phyloP scores from a whole-genome alignment of 306 rosid genomes.

The Lupinus albus region DNA sequence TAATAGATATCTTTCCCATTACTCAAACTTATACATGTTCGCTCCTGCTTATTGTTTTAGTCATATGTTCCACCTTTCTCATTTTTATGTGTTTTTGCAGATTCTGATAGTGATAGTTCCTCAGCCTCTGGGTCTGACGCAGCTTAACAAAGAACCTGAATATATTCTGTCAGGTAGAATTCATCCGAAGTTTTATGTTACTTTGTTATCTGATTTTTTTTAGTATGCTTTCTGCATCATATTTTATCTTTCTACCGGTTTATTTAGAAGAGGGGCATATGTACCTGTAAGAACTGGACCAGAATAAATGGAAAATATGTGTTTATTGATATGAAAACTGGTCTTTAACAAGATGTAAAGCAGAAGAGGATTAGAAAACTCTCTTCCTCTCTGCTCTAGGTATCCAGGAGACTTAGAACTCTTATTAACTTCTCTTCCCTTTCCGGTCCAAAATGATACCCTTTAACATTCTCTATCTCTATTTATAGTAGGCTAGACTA shows the following conservation, averaged over 20 bases:
- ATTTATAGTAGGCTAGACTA: too few relatives aligned
- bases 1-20: neutral
- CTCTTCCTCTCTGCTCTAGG: too few relatives aligned
- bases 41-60: conserved; percentile 22
- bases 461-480: too few relatives aligned
- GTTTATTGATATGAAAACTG: too few relatives aligned
- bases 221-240: conserved; percentile 3
- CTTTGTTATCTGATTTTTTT: conserved; percentile 21
- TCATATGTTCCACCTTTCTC: conserved; percentile 31
- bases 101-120: conserved; percentile 92
- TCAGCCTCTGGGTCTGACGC: conserved; percentile 93
- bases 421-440: too few relatives aligned
- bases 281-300: too few relatives aligned
- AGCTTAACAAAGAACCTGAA: conserved; percentile 70
- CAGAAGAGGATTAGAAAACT: too few relatives aligned
- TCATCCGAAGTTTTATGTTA: neutral
- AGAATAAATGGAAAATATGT: too few relatives aligned
- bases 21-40: neutral
- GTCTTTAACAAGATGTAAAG: too few relatives aligned
- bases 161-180: conserved; percentile 55
- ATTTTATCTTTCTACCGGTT: neutral
- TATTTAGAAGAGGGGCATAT: neutral
- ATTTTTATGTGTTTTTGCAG: conserved; percentile 53
- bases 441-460: too few relatives aligned
- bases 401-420: too few relatives aligned